phyloP scores from a whole-genome alignment of 2,329 filamentous ascomycete species.

The Hirsutella minnesotensis region DNA sequence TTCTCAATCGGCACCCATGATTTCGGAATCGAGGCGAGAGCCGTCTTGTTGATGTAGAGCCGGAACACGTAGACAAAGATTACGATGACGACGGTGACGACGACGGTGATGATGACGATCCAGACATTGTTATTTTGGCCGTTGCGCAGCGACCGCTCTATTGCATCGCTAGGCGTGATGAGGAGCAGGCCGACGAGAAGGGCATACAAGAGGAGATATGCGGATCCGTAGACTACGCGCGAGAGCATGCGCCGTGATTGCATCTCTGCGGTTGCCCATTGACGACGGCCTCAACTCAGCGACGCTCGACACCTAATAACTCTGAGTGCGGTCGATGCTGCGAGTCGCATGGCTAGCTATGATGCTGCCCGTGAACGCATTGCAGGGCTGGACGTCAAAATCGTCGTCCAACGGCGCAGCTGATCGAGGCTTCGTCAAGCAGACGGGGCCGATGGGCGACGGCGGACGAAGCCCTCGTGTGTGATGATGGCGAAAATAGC shows the following conservation, averaged over 20 bases:
- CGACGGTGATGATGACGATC: constrained; percentile 65
- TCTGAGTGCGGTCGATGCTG: neutral
- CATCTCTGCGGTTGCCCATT: constrained; percentile 5
- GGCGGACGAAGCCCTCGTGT: too few relatives aligned
- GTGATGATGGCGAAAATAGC: too few relatives aligned
- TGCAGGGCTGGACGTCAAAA: too few relatives aligned
- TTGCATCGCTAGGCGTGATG: constrained; percentile 68
- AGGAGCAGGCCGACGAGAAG: constrained; percentile 63
- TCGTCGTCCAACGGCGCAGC: too few relatives aligned
- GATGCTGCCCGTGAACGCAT: neutral
- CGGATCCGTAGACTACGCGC: constrained; percentile 67
- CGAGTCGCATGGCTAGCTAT: neutral
- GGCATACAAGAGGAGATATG: constrained; percentile 67
- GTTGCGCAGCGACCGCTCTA: constrained; percentile 62
- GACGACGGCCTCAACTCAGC: neutral
- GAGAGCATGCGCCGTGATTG: constrained; percentile 42
- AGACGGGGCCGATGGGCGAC: too few relatives aligned
- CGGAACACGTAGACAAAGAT: constrained; percentile 69
- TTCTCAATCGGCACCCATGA: constrained; percentile 77
- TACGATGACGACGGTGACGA: constrained; percentile 59
- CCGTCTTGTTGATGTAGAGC: constrained; percentile 75
- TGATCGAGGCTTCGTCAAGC: too few relatives aligned
- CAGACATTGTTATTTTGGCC: constrained; percentile 68
- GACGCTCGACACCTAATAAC: neutral
- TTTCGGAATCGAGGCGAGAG: constrained; percentile 75